Conservation (phyloP, 2,329 filamentous ascomycete species). For the Pseudogymnoascus sp. region DNA sequence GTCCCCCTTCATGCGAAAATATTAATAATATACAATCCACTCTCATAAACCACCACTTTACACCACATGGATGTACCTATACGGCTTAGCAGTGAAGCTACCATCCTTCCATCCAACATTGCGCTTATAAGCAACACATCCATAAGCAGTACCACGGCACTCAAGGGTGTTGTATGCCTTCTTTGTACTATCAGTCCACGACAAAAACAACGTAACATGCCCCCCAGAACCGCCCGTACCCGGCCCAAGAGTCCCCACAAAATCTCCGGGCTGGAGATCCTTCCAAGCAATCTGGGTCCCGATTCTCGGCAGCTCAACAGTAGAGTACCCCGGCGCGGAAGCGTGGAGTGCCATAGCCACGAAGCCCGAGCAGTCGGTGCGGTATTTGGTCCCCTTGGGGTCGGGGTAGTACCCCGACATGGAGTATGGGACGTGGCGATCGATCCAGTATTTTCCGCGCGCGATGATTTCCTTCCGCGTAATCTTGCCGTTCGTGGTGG, state of each 20-base stretch:
- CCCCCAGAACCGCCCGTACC: not conserved
- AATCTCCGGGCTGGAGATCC: not conserved
- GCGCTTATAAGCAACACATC: not conserved
- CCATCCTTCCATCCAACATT: not conserved
- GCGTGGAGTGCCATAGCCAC: not conserved
- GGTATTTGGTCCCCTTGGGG: not conserved
- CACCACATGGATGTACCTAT: not conserved
- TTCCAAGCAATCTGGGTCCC: not conserved
- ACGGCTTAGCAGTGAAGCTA: not conserved
- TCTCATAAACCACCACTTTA: not conserved
- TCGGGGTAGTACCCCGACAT: not conserved
- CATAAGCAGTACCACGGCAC: not conserved
- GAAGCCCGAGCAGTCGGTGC: conserved; percentile 3
- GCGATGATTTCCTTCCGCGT: conserved; percentile 3
- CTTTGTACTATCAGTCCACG: not conserved
- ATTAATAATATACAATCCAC: not conserved
- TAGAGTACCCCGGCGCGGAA: not conserved
- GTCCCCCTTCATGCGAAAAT: not conserved
- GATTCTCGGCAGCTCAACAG: not conserved
- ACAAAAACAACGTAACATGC: not conserved
- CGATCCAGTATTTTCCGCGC: not conserved
- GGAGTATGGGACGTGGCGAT: not conserved
- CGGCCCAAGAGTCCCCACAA: not conserved
- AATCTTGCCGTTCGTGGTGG: not conserved
- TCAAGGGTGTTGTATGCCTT: not conserved